Base-by-base conservation (phyloP, 108 stramenopile genomes). In the Nitzschia sp. region DNA sequence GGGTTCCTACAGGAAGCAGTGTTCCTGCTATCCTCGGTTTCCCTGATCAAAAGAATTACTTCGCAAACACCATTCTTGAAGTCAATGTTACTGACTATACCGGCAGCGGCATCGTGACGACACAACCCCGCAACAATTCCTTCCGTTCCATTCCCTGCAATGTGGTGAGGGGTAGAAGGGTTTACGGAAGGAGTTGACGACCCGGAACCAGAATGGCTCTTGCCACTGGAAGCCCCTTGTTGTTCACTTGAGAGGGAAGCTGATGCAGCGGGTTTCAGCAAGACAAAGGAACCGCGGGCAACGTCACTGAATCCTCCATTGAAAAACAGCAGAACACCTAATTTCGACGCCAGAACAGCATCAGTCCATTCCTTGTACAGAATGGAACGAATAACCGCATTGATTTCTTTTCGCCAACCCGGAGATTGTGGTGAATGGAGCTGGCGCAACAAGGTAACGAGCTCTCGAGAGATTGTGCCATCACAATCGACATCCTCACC, bases 1-100 rank as follows among this genome's bases (percentile, higher is more conserved):
- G 21, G 21, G 0, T 41, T 51, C 6, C 19, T 20, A 42, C 43
- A 42, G 14, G 41, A 6, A 19, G 43, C 15, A 14, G 7, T 17
- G 10, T 3, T 53, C 15, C 17, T 34, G 6, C 17, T 42, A 1
- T 57, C 19, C 7, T 43, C 6, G 2, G 8, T 3, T 3, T 71
- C 44, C 17, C 81, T 57, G 24, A 50, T 63, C 51, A 86, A 52
- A 19, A 89, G 73, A 15, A 93, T 69, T 12, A 93, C 87, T 55
- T 93, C 91, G 61, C 91, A 93, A 14, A 78, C 67, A 9, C 87
- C 88, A 65, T 77, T 81, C 40, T 83, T 84, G 17, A 59, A 53
- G 59, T 93, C 91, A 26, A 86, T 67, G 50, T 66, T 88, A 56
- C 87, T 88, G n/a, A 93, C 72, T 20, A 90, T 80, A 9, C 91